These are phyloP conservation scores for Paratinospora sagittata DNA, from an alignment of 164 flowering plant genomes.

Conservation along the genomic window DNA sequence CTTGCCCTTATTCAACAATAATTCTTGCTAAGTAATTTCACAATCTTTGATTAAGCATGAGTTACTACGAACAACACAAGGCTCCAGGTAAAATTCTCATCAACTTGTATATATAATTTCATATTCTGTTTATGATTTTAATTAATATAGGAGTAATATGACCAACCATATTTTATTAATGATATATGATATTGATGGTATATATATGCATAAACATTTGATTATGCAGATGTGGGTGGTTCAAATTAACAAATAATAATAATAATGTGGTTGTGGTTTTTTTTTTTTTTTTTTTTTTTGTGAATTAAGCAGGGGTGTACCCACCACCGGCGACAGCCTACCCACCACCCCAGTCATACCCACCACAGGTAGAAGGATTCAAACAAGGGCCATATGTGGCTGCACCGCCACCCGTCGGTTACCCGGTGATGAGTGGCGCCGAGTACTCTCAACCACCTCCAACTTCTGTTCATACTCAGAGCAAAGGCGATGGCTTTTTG, in stretches of 20 bases:
- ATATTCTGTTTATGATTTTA: too few relatives aligned
- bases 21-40: not conserved
- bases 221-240: not conserved
- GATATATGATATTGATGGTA: not conserved
- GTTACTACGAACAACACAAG: slow-evolving; percentile 3
- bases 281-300: not conserved
- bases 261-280: not conserved
- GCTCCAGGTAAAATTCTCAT: slow-evolving; percentile 1
- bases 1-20: not conserved
- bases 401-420: slow-evolving; percentile 10
- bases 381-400: slow-evolving; percentile 10
- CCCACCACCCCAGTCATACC: slow-evolving; percentile 10
- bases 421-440: slow-evolving; percentile 5
- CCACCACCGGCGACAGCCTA: not conserved
- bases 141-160: too few relatives aligned
- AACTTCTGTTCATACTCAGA: slow-evolving; percentile 5
- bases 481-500: slow-evolving; percentile 16
- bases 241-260: too few relatives aligned
- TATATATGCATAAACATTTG: not conserved
- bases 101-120: not conserved
- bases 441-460: not conserved
- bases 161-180: too few relatives aligned
- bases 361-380: slow-evolving; percentile 5
- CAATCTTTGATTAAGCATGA: slow-evolving; percentile 1
- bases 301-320: too few relatives aligned